phyloP scores from a whole-genome alignment of 2,329 filamentous ascomycete genomes.

The Xylariaceae sp. region DNA sequence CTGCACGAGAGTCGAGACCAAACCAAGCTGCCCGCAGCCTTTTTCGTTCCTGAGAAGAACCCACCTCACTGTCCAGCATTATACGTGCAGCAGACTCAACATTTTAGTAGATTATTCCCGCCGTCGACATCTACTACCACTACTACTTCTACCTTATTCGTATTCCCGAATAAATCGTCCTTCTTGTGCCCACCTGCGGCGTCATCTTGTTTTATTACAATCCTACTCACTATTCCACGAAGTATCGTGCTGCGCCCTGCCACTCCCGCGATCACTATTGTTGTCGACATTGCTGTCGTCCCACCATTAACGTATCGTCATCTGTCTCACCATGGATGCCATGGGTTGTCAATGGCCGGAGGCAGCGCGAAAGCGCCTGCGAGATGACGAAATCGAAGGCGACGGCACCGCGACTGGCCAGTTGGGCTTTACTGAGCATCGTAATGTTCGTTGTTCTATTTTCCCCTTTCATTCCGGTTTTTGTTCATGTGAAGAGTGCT shows the following conservation, averaged over 20 bases:
- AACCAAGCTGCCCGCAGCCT: not conserved
- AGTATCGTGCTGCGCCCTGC: not conserved
- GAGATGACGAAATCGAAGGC: constrained; percentile 26
- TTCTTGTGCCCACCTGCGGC: not conserved
- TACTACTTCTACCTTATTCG: not conserved
- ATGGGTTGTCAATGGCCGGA: constrained; percentile 15
- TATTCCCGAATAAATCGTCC: not conserved
- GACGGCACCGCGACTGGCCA: constrained; percentile 19
- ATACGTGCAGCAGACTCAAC: not conserved
- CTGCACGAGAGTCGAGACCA: not conserved
- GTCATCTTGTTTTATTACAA: not conserved
- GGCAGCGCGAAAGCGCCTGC: constrained; percentile 27
- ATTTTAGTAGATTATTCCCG: not conserved
- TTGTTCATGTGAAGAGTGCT: not conserved
- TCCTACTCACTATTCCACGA: not conserved
- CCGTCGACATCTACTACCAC: too few species aligned
- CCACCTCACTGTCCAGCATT: constrained; percentile 4
- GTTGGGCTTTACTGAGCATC: constrained; percentile 32
- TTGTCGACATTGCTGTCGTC: not conserved
- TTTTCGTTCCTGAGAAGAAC: not conserved
- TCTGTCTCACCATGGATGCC: constrained; percentile 6
- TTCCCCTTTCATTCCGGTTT: not conserved
- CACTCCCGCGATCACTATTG: not conserved
- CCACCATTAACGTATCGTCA: not conserved
- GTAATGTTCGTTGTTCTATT: constrained; percentile 28